Percentiles rank a stretch among this genome's conserved stretches.
Evolutionary conservation across 1,284 basidiomycete genomes (phyloP).

Genomic region (Heterobasidion parviporum): DNA sequence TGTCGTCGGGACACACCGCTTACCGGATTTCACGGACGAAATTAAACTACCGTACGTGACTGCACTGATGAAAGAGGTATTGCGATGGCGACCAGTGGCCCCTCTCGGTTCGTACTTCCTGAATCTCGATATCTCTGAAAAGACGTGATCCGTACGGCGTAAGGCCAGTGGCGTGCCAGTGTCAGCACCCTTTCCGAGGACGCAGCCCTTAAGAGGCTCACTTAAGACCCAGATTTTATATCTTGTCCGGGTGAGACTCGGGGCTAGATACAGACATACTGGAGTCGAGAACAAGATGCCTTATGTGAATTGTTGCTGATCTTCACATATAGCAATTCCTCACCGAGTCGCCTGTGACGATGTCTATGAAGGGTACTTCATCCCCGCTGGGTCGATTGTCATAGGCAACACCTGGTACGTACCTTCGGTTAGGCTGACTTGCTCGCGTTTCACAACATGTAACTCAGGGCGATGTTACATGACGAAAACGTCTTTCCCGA

Average conservation of each 20-base stretch:
- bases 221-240: too few species aligned
- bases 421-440: neutral
- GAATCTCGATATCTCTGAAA: neutral
- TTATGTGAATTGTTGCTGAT: too few species aligned
- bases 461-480: slow-evolving; percentile 3
- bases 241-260: too few species aligned
- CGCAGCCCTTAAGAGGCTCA: too few species aligned
- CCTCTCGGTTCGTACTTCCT: slow-evolving; percentile 4
- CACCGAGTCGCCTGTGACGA: slow-evolving; percentile 23
- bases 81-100: slow-evolving; percentile 13
- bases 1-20: slow-evolving; percentile 12
- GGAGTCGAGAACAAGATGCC: too few species aligned
- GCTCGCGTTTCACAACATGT: neutral
- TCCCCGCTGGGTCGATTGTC: slow-evolving; percentile 26
- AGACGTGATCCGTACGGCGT: neutral
- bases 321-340: slow-evolving; percentile 15
- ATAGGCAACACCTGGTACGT: slow-evolving; percentile 22
- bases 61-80: slow-evolving; percentile 14
- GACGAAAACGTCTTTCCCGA: slow-evolving; percentile 4
- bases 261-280: too few species aligned
- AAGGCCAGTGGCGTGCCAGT: too few species aligned
- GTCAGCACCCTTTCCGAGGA: too few species aligned
- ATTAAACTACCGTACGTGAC: slow-evolving; percentile 11
- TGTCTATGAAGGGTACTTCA: slow-evolving; percentile 26
- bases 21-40: slow-evolving; percentile 12